Evolutionary conservation across 2,329 filamentous ascomycete genomes (phyloP), one percentile per base, ranked within the genome.

Genomic region (Bipolaris gigantea): DNA sequence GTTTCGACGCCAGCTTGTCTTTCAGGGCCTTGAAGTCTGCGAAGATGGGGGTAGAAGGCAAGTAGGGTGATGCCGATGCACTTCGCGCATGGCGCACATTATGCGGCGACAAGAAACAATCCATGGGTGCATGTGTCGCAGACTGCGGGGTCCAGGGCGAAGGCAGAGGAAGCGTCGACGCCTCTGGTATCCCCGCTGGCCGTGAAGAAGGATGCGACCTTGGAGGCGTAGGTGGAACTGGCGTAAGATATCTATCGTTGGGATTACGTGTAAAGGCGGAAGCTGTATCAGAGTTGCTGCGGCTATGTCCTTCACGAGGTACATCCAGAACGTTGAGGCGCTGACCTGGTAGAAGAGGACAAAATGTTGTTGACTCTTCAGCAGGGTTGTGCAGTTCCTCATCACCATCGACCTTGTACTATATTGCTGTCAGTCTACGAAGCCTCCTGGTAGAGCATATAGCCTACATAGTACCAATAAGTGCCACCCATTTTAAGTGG

Each of bases 401-500:
- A 43, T 88, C 85, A 73, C 96, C 87, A 73, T 97, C 86, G 38
- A 97, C 75, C 71, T 92, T 86, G 75, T 96, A 97, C 89, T 95
- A 72, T 95, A 72, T 19, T 59, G 56, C 57, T 50, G 58, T 62
- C 35, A 65, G 53, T 41, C 57, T 59, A 46, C 21, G 34, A 35
- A 19, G 27, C 23, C 2, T 33, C 21, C 10, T 34, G 18, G 15
- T 6, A 25, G 13, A 47, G 47, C 46, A 39, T 19, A 33, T 43
- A 40, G 81, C 89, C 77, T 79, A 95, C 91, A 77, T 94, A 97
- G 80, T 96, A 97, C 83, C 93, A 97, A 76, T 97, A 97, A 15
- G 88, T 94, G 56, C 89, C 86, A 40, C 92, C 92, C 89, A 96
- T 96, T 75, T 89, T 94, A 60, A 97, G 81, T 48, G 89, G 92